Percentiles rank a stretch among this genome's conserved stretches.
Conservation (phyloP, 192 early-diverging fungal species). For the Coemansia erecta region DNA sequence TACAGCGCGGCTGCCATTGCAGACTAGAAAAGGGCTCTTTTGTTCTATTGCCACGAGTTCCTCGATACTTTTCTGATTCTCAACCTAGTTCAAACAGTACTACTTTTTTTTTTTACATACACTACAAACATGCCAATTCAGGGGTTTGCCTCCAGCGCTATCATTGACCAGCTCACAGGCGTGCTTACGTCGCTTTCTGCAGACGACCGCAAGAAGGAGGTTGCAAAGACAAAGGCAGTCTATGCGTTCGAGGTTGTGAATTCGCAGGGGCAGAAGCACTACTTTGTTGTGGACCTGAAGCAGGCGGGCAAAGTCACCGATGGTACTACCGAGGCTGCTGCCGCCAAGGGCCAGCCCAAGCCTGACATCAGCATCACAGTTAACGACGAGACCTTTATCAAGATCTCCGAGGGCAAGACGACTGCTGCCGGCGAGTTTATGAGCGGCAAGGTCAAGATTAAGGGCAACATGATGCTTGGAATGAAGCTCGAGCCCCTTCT, state of each 20-base stretch:
- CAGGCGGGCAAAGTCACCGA: constrained; percentile 64
- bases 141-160: constrained; percentile 43
- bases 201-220: constrained; percentile 48
- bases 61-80: constrained; percentile 5
- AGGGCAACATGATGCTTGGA: constrained; percentile 73
- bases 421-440: constrained; percentile 91
- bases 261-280: constrained; percentile 60
- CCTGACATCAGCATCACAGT: constrained; percentile 75
- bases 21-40: no score
- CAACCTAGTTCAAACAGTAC: neutral
- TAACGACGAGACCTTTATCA: constrained; percentile 75
- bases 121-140: constrained; percentile 29
- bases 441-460: constrained; percentile 86
- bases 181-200: constrained; percentile 36
- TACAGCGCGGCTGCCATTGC: no score
- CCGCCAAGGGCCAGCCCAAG: constrained; percentile 62
- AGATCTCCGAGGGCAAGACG: constrained; percentile 77
- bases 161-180: constrained; percentile 42
- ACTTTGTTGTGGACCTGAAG: constrained; percentile 88
- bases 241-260: constrained; percentile 86
- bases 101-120: neutral
- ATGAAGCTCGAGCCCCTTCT: constrained; percentile 71
- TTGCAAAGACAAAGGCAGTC: constrained; percentile 68
- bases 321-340: constrained; percentile 52
- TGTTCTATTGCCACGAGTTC: no score